Conservation (phyloP, 2,329 filamentous ascomycete species). For the Diplodia sapinea region DNA sequence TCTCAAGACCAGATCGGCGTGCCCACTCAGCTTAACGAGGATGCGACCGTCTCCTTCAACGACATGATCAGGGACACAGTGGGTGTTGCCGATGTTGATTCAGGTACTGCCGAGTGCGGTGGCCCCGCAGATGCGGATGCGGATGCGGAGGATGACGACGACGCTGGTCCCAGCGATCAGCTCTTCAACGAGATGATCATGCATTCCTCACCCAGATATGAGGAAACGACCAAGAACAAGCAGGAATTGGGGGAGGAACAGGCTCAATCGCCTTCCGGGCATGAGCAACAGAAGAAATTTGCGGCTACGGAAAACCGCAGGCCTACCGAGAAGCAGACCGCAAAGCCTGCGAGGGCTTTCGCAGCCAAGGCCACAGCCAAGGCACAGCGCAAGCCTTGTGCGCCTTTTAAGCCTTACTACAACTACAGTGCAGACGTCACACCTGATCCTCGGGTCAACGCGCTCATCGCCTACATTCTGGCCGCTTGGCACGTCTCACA, state of each 20-base stretch:
- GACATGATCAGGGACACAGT: neutral
- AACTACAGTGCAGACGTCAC: conserved; percentile 2
- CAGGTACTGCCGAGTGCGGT: neutral
- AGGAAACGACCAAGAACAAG: neutral
- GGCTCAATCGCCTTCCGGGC: too few species aligned
- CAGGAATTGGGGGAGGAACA: neutral
- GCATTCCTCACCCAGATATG: neutral
- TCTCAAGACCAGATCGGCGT: neutral
- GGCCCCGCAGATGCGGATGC: neutral
- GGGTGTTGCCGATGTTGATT: neutral
- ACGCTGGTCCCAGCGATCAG: neutral
- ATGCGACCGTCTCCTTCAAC: neutral
- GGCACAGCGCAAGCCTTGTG: neutral
- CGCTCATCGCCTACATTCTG: neutral
- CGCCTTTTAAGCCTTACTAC: neutral
- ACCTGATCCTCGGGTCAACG: neutral
- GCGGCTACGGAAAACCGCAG: neutral
- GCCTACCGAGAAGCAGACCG: neutral
- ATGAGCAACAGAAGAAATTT: too few species aligned
- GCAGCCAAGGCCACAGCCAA: neutral
- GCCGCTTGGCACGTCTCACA: neutral
- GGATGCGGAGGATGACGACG: neutral
- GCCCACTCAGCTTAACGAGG: neutral
- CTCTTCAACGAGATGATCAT: neutral
- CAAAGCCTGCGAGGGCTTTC: neutral